Evolutionary conservation across 352 stramenopile species (phyloP).

Genomic region (Globisporangium mamillatum): DNA sequence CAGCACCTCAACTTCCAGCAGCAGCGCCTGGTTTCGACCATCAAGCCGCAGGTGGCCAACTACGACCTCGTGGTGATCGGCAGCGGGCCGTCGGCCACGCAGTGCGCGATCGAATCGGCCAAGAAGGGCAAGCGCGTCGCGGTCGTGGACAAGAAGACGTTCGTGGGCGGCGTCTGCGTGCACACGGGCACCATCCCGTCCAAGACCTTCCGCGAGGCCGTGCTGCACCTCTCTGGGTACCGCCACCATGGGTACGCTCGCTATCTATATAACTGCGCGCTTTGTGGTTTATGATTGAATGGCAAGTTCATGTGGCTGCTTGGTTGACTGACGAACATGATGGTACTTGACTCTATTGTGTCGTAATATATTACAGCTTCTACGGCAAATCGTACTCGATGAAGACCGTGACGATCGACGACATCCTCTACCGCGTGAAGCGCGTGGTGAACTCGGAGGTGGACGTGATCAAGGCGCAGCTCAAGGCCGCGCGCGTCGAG

Average conservation of each 20-base stretch:
- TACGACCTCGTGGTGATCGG: slow-evolving; percentile 90
- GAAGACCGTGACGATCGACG: slow-evolving; percentile 80
- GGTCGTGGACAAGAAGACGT: slow-evolving; percentile 67
- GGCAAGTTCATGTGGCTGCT: neutral
- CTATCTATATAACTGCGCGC: neutral
- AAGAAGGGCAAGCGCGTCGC: slow-evolving; percentile 79
- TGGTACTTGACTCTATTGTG: neutral
- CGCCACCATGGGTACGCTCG: slow-evolving; percentile 66
- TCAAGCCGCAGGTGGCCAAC: slow-evolving; percentile 42
- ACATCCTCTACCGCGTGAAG: slow-evolving; percentile 81
- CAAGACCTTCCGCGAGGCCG: slow-evolving; percentile 90
- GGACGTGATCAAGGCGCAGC: slow-evolving; percentile 79
- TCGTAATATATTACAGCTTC: slow-evolving; percentile 32
- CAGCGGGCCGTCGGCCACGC: slow-evolving; percentile 77
- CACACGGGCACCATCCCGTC: slow-evolving; percentile 86
- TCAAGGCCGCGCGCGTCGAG: slow-evolving; percentile 73
- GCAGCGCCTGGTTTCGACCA: slow-evolving; percentile 10
- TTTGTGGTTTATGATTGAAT: neutral
- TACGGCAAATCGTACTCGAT: slow-evolving; percentile 86
- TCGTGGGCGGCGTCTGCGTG: slow-evolving; percentile 74
- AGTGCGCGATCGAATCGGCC: slow-evolving; percentile 86
- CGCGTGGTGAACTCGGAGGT: slow-evolving; percentile 73
- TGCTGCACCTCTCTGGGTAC: slow-evolving; percentile 89
- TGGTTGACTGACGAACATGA: neutral
- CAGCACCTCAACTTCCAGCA: neutral